Percentiles rank a stretch among this genome's conserved stretches.
Evolutionary conservation across 1,284 basidiomycete species (phyloP).

Genomic region (Microbotryum lychnidis-dioicae): DNA sequence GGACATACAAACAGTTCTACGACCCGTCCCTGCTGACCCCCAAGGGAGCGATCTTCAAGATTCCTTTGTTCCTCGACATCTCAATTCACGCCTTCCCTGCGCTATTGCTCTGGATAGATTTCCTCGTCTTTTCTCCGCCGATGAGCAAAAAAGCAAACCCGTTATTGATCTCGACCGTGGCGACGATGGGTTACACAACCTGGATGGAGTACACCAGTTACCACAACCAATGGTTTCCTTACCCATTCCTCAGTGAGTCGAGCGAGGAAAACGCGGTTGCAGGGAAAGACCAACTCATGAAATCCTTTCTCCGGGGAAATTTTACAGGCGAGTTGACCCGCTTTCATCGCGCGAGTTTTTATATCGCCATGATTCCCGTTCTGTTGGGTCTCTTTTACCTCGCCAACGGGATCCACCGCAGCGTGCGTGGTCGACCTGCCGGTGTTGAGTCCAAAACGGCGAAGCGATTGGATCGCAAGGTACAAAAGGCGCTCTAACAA

Average conservation of each 20-base stretch:
- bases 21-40: slow-evolving; percentile 22
- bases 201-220: slow-evolving; percentile 25
- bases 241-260: neutral
- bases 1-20: slow-evolving; percentile 1
- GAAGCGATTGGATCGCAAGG: too few relatives aligned
- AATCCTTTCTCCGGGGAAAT: neutral
- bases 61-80: slow-evolving; percentile 14
- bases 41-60: slow-evolving; percentile 17
- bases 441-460: too few relatives aligned
- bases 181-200: neutral
- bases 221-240: slow-evolving; percentile 17
- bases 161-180: slow-evolving; percentile 8
- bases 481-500: too few relatives aligned
- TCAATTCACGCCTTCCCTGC: slow-evolving; percentile 22
- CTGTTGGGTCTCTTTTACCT: slow-evolving; percentile 17
- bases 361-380: slow-evolving; percentile 11
- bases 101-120: slow-evolving; percentile 24
- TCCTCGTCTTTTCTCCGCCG: slow-evolving; percentile 19
- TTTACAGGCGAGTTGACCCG: slow-evolving; percentile 9
- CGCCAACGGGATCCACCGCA: slow-evolving; percentile 18
- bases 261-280: neutral
- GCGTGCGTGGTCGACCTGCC: neutral
- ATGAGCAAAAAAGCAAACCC: slow-evolving; percentile 20
- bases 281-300: neutral
- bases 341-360: slow-evolving; percentile 12